A percentile compares a stretch with the other conserved stretches of the same genome.
Conservation (phyloP, 805 yeast genomes). For the Candida khao-thaluensis region DNA sequence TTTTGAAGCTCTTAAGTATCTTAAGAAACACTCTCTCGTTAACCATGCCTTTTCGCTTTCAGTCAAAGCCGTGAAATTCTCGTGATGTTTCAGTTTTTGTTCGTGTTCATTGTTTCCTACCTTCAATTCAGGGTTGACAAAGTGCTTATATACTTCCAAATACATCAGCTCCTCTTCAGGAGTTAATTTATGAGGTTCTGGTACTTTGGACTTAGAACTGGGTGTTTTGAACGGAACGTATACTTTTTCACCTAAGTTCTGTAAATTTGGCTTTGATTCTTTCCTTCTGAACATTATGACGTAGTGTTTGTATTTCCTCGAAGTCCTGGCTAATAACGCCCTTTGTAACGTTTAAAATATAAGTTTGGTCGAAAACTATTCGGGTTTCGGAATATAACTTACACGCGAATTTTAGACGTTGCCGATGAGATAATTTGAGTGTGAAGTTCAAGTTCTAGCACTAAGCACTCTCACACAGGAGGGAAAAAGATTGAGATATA, state of each 20-base stretch:
- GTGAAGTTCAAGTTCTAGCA: too few relatives aligned
- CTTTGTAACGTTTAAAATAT: too few relatives aligned
- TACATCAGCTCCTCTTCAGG: slow-evolving; percentile 61
- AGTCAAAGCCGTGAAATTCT: slow-evolving; percentile 20
- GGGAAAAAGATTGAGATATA: too few relatives aligned
- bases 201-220: slow-evolving; percentile 36
- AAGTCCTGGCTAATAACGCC: too few relatives aligned
- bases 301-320: too few relatives aligned
- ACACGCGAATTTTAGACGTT: too few relatives aligned
- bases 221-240: slow-evolving; percentile 23
- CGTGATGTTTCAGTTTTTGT: slow-evolving; percentile 38
- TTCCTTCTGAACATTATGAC: slow-evolving; percentile 24
- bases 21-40: slow-evolving; percentile 83
- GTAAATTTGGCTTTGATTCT: slow-evolving; percentile 13
- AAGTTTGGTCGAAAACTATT: too few relatives aligned
- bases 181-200: slow-evolving; percentile 52
- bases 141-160: slow-evolving; percentile 59
- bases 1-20: slow-evolving; percentile 91
- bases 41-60: slow-evolving; percentile 83
- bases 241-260: slow-evolving; percentile 14
- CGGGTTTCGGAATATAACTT: too few relatives aligned
- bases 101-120: slow-evolving; percentile 52
- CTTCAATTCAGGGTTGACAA: slow-evolving; percentile 50
- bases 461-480: too few relatives aligned
- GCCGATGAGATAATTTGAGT: too few relatives aligned